Evolutionary conservation across 2,329 filamentous ascomycete genomes (phyloP), one percentile per base, ranked within the genome.

Genomic region (Aspergillus sp.): DNA sequence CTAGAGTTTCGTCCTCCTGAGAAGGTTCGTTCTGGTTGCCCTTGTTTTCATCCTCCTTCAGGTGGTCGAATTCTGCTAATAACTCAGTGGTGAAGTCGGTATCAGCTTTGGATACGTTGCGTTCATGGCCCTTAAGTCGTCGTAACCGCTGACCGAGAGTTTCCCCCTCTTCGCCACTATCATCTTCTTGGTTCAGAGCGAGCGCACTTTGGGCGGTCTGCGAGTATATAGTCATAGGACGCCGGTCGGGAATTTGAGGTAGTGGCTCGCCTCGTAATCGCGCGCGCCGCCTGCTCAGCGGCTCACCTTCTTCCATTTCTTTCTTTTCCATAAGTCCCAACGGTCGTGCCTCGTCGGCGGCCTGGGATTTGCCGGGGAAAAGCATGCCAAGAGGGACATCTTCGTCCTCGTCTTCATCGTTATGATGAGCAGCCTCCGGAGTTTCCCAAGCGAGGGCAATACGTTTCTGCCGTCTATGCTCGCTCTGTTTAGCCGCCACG

Each of bases 271-370:
- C 90, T 43, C 88, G 83, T 6, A 97, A 80, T 55, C 93, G 83
- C 41, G 88, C 89, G 48, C 90, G 86, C 3, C 93, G 87, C 39
- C 83, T 83, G 66, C 89, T 92, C 18, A 97, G 79, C 0, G 95
- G 93, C 71, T 98, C 95, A 55, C 92, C 95, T 67, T 99, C 95
- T 71, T 99, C 95, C 63, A 95, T 78, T 58, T 96, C 89, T 47
- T 91, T 86, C 66, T 85, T 86, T 69, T 96, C 78, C 67, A 81
- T 74, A 8, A 81, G 68, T n/a, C 79, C 79, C 26, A 79, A 53
- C 1, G 79, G 78, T 30, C 75, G 69, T 44, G 69, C 66, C 4
- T 75, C 71, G n/a, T 72, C 69, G 9, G 65, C 57, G 2, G 51
- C 58, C 9, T 62, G 62, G 15, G 69, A 67, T 54, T 76, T 75